Base-by-base conservation (phyloP, 148 eudicot genomes). In the Amaranthus palmeri region DNA sequence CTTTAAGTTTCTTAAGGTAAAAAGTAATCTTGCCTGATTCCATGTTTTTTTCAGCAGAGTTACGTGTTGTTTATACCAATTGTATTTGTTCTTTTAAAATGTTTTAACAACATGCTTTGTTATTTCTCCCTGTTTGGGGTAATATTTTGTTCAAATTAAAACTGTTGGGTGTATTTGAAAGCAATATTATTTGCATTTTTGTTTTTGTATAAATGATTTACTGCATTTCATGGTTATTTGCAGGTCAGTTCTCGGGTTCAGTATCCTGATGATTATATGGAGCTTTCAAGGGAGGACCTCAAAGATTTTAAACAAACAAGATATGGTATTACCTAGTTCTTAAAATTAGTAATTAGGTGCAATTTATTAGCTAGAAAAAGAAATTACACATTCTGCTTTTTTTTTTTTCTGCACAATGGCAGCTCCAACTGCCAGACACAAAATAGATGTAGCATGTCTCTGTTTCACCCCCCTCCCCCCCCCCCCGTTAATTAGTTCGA, bases 221-320 rank as follows among this genome's bases (percentile, higher is more conserved):
- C 71, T 52, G 51, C 60, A 41, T 73, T 61, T 54, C 56, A 56
- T 72, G 64, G 61, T 76, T 81, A 45, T 18, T 17, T 74, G 64
- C 36, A 95, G 99, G 97, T 91, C 74, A 86, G 97, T 78, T 90
- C 86, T 73, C 95, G 86, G 79, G 96, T 95, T 79, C 92, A 95
- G 70, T 95, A 91, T 81, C 99, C 99, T 58, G 83, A 76, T 77
- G 97, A 92, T 71, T 90, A 88, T 81, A 82, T 84, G 63, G 97
- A 87, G 55, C 97, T 95, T 78, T 88, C 99, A 36, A 90, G 68
- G 79, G 99, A 91, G 87, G 96, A 95, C 81, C 84, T 89, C 56
- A 89, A 86, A 80, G 99, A 95, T 84, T 95, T 95, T 72, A 95
- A 88, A 82, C 97, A 95, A 80, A 88, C 92, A 11, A 88, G 97